These are phyloP conservation scores for Suhomyces emberorum DNA, from an alignment of 805 yeast species.

Conservation along the genomic window DNA sequence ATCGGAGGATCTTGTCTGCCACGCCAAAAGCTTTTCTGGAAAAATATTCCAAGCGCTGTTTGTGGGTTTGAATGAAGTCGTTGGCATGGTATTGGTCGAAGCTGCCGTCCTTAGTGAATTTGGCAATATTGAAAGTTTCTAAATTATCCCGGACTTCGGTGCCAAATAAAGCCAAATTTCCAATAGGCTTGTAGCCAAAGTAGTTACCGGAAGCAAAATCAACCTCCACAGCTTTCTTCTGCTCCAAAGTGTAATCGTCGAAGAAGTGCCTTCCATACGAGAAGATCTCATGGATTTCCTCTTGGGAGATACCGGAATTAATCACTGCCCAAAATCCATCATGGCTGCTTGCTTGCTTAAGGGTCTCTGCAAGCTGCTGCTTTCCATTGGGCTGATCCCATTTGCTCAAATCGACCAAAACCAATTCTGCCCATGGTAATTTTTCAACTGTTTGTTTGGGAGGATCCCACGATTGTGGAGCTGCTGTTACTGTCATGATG, in stretches of 20 bases:
- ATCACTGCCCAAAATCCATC: slow-evolving; percentile 33
- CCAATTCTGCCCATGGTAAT: slow-evolving; percentile 32
- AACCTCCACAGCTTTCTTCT: slow-evolving; percentile 22
- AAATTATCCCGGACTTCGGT: slow-evolving; percentile 28
- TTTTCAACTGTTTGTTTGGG: slow-evolving; percentile 24
- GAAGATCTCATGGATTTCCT: slow-evolving; percentile 23
- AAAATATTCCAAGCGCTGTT: slow-evolving; percentile 18
- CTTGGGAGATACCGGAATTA: slow-evolving; percentile 22
- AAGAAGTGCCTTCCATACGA: slow-evolving; percentile 28
- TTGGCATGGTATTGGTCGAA: slow-evolving; percentile 18
- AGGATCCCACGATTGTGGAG: slow-evolving; percentile 18
- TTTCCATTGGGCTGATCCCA: slow-evolving; percentile 27
- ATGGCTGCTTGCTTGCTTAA: slow-evolving; percentile 23
- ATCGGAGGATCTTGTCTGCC: slow-evolving; percentile 20
- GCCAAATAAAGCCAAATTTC: slow-evolving; percentile 28
- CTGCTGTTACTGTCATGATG: not conserved
- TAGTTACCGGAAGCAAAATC: slow-evolving; percentile 29
- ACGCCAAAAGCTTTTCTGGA: slow-evolving; percentile 23
- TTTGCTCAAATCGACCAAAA: slow-evolving; percentile 22
- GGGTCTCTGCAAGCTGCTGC: slow-evolving; percentile 22
- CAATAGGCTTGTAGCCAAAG: slow-evolving; percentile 31
- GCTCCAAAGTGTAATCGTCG: slow-evolving; percentile 21
- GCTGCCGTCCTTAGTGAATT: slow-evolving; percentile 22
- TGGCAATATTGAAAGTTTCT: slow-evolving; percentile 31
- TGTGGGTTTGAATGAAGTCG: slow-evolving; percentile 21